A percentile compares a stretch with the other conserved stretches of the same genome.
Evolutionary conservation across 2,329 filamentous ascomycete species (phyloP).

Genomic region (Eurotiales sp.): DNA sequence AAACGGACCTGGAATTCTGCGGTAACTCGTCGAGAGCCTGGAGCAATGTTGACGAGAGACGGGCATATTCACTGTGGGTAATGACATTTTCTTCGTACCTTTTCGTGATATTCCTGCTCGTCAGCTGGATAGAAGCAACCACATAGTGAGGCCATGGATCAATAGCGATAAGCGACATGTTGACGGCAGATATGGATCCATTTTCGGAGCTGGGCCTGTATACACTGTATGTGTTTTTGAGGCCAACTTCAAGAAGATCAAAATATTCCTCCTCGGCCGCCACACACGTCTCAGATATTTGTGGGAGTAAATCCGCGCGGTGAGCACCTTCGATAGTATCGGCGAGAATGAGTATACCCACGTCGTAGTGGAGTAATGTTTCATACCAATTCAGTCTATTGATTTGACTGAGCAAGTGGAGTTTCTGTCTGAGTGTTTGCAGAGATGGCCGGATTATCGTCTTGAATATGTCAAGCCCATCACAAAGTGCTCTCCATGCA

Average conservation of each 20-base stretch:
- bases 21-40: neutral
- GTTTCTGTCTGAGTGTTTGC: neutral
- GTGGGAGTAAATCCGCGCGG: neutral
- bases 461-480: neutral
- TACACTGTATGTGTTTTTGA: neutral
- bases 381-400: slow-evolving; percentile 5
- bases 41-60: slow-evolving; percentile 1
- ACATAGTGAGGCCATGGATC: neutral
- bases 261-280: neutral
- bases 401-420: neutral
- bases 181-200: neutral
- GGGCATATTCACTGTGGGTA: neutral
- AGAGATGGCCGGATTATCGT: neutral
- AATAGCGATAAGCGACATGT: neutral
- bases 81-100: neutral
- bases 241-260: neutral
- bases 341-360: neutral
- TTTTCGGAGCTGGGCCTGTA: neutral
- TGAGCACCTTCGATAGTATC: neutral
- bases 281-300: neutral
- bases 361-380: neutral
- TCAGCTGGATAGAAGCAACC: neutral
- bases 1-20: neutral
- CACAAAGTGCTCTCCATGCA: neutral
- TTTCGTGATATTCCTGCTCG: neutral